Base-by-base conservation (phyloP, 2,329 filamentous ascomycete genomes). In the Penicillium brasilianum region DNA sequence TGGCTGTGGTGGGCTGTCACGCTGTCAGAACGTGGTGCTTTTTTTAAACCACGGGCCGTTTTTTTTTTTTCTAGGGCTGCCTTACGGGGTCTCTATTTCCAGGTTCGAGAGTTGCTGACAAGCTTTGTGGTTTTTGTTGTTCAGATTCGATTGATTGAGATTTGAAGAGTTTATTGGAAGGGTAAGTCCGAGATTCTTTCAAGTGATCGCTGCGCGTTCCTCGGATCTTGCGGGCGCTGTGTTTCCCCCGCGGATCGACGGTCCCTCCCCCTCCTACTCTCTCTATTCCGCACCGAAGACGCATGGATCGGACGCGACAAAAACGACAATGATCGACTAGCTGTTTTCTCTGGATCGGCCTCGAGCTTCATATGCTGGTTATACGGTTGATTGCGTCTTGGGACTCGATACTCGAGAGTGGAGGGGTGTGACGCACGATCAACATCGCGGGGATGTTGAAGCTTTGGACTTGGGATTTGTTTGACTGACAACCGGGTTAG, bases 1-100 rank as follows among this genome's bases (percentile, higher is more conserved):
- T 48, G 8, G 37, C 37, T 48, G 25, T 28, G 69, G 71, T 74
- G 68, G 68, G 68, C 71, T 70, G 71, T 71, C 66, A 59, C n/a
- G n/a, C n/a, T n/a, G n/a, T n/a, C n/a, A 50, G 61, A 67, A 70
- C 67, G 65, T 63, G 66, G 58, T 66, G 61, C 58, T 59, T 39
- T 41, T 43, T 28, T 54, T 54, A 43, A 18, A 5, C 6, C 9
- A 18, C 34, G 36, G 36, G 18, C 36, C 50, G 50, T 41, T 41
- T 53, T 53, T 53, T 53, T 39, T 37, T 37, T 39, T 2, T 39
- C 25, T n/a, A n/a, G n/a, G 49, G 30, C 2, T n/a, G 4, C n/a
- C 13, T 16, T 10, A 39, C 22, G 30, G 18, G 32, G 25, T 9
- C 25, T 37, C 41, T 28, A 3, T 6, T 28, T 28, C 25, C 25